Evolutionary conservation across 2,329 filamentous ascomycete species (phyloP), one percentile per base, ranked within the genome.

Genomic region (Cladophialophora exuberans): DNA sequence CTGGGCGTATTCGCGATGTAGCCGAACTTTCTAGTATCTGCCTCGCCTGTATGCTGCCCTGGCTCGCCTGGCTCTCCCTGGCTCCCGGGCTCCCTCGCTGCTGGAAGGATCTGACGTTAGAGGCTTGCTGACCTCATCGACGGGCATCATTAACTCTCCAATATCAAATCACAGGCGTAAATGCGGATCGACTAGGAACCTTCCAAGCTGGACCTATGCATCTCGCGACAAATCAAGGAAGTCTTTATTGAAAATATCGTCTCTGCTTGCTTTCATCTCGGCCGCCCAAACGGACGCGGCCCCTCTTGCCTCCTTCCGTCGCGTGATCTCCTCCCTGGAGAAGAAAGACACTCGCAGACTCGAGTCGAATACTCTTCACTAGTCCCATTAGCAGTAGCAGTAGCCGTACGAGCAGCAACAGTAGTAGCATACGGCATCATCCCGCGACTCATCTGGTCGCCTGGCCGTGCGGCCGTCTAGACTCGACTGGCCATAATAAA

Each of bases 91-190:
- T n/a, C n/a, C n/a, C n/a, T n/a, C n/a, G n/a, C n/a, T n/a, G n/a
- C n/a, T n/a, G n/a, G n/a, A n/a, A n/a, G 31, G 23, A 48, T 53
- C 52, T 59, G 57, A 56, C 53, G 39, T 56, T 38, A 30, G 54
- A 28, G 49, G 54, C 50, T 47, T 52, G 57, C 54, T 57, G 57
- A 57, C 57, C 50, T 60, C 57, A 60, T 60, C 49, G 54, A 4
- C 35, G 9, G 44, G 45, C 57, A 51, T 50, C 18, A 46, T n/a
- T 26, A 46, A 13, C 45, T 6, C 44, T 11, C 10, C 15, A 15
- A 11, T 17, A 20, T 49, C 52, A 44, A 55, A 55, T 55, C 52
- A 55, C 30, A 22, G 28, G 25, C 26, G 23, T 15, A 30, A 36
- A 52, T 54, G 57, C 53, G 57, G 53, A 57, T 52, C 57, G 22